A percentile compares a stretch with the other conserved stretches of the same genome.
Conservation (phyloP, 2,329 filamentous ascomycete species). For the Fusarium virguliforme region DNA sequence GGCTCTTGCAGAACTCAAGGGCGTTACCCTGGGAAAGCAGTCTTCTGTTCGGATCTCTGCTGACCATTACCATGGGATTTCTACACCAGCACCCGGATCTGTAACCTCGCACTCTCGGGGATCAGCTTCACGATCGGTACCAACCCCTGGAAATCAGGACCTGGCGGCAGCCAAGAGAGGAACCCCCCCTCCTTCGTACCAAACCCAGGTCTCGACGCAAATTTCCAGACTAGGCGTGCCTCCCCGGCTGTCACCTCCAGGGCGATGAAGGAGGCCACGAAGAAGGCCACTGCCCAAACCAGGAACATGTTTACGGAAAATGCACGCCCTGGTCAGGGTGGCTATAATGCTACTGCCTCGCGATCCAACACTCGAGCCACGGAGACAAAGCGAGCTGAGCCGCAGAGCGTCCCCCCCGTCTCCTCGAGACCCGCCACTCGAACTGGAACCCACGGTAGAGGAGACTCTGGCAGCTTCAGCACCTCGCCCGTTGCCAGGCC, state of each 20-base stretch:
- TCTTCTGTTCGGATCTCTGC: slow-evolving; percentile 89
- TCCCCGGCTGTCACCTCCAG: slow-evolving; percentile 92
- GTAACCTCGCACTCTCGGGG: slow-evolving; percentile 52
- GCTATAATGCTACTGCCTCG: slow-evolving; percentile 51
- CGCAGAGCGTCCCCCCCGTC: slow-evolving; percentile 36
- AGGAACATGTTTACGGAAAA: slow-evolving; percentile 79
- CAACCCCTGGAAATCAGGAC: slow-evolving; percentile 68
- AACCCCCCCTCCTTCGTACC: slow-evolving; percentile 89
- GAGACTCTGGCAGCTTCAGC: slow-evolving; percentile 44
- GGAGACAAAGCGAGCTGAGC: slow-evolving; percentile 41
- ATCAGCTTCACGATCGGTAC: slow-evolving; percentile 63
- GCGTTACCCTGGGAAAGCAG: slow-evolving; percentile 82
- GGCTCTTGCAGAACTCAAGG: slow-evolving; percentile 93
- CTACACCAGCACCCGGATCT: slow-evolving; percentile 79
- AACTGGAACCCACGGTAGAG: slow-evolving; percentile 12
- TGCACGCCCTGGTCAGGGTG: slow-evolving; percentile 54
- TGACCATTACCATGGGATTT: slow-evolving; percentile 93
- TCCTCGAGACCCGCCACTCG: slow-evolving; percentile 14
- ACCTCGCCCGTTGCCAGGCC: slow-evolving; percentile 55
- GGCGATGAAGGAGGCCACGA: slow-evolving; percentile 95
- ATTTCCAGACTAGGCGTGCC: slow-evolving; percentile 88
- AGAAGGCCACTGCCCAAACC: slow-evolving; percentile 88
- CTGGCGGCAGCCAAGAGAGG: slow-evolving; percentile 74
- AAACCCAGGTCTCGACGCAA: slow-evolving; percentile 73
- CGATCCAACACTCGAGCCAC: slow-evolving; percentile 42